These are phyloP conservation scores for Heterobasidion parviporum DNA, from an alignment of 1,284 basidiomycete species.

Conservation along the genomic window DNA sequence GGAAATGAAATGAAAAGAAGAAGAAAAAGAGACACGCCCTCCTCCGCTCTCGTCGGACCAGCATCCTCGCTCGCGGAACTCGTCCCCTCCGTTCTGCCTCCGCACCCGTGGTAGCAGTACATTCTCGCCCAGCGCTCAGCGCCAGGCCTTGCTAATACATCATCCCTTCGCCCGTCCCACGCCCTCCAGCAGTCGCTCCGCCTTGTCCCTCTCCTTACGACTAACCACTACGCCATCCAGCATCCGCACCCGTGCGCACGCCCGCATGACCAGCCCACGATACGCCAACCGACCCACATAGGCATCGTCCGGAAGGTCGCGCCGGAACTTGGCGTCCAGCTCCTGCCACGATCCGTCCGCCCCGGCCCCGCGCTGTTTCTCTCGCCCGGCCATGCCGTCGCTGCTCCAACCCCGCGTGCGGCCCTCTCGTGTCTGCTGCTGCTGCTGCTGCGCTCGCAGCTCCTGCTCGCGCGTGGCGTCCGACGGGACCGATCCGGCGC, in stretches of 20 bases:
- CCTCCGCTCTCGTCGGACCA: too few relatives aligned
- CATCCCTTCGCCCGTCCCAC: slow-evolving; percentile 35
- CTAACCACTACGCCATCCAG: slow-evolving; percentile 79
- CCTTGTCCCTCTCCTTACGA: slow-evolving; percentile 78
- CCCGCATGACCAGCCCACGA: slow-evolving; percentile 77
- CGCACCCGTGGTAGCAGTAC: too few relatives aligned
- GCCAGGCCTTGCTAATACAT: slow-evolving; percentile 9
- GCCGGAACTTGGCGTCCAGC: slow-evolving; percentile 79
- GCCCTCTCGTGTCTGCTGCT: neutral
- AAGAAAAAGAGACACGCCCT: too few relatives aligned
- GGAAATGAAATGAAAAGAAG: too few relatives aligned
- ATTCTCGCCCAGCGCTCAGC: neutral
- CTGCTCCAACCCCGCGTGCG: neutral
- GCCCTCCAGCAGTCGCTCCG: slow-evolving; percentile 56
- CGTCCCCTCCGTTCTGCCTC: too few relatives aligned
- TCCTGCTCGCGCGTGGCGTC: too few relatives aligned
- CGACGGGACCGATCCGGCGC: too few relatives aligned
- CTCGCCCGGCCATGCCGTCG: slow-evolving; percentile 5
- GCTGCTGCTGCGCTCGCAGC: neutral
- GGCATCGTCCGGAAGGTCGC: slow-evolving; percentile 79
- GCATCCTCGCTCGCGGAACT: too few relatives aligned
- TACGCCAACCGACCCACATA: slow-evolving; percentile 84
- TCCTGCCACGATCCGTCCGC: slow-evolving; percentile 46
- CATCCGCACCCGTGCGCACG: slow-evolving; percentile 56
- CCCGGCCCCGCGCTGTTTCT: slow-evolving; percentile 12